Evolutionary conservation across 495 filamentous ascomycete species (phyloP), one percentile per base, ranked within the genome.

Genomic region (Corynascus novoguineensis): DNA sequence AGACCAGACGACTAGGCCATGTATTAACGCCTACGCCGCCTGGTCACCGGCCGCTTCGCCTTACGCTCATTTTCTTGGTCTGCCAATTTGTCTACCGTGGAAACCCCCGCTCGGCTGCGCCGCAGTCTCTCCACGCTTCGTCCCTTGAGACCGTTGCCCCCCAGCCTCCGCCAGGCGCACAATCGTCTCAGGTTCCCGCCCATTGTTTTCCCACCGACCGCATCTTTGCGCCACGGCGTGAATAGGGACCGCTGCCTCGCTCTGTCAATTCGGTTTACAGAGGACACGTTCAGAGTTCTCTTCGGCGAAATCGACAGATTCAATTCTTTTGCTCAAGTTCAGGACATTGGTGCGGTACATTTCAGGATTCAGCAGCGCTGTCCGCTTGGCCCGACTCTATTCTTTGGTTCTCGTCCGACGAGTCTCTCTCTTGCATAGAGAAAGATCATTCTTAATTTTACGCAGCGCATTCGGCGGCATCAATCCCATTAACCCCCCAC

Each of bases 361-460:
- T n/a, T 50, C 47, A 60, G 68, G 68, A 69, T 69, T 62, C 68
- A 71, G 68, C 68, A 65, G 68, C 47, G 68, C 68, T 71, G 68
- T 69, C 64, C 55, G 53, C 51, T 53, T 54, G 27, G 24, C 37
- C 42, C 47, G 31, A 56, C 44, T 32, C 57, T 32, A 15, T 52
- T 44, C 47, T 54, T 24, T 5, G 35, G 41, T 28, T 11, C 28
- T 56, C 47, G 50, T 28, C 14, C 19, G 19, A 24, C 6, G 19
- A 28, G 31, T 27, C n/a, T 10, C 15, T 34, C 21, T 35, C 44
- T 25, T 28, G 22, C 15, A 10, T 21, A 22, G 6, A 17, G 5
- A 15, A 5, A 47, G n/a, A 17, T 46, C 14, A n/a, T n/a, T n/a
- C 14, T 15, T 40, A 21, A 28, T 24, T 24, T 28, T 41, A 1